Conservation (phyloP, 768 basidiomycete genomes). For the Holtermanniella nyarrowii region DNA sequence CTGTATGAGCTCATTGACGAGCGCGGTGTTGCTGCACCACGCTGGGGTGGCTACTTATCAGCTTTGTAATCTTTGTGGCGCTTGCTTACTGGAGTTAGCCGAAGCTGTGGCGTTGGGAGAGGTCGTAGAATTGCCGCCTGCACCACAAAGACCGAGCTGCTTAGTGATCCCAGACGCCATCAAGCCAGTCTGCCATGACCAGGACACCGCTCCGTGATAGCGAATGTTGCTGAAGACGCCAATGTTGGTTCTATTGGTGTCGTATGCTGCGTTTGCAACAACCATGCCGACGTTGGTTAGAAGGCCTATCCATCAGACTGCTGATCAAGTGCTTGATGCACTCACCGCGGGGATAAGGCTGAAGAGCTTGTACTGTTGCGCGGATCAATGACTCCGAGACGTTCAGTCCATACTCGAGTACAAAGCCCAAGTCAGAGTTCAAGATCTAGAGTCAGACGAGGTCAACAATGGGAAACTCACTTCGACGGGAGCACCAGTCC, state of each 20-base stretch:
- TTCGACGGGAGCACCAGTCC: conserved; percentile 44
- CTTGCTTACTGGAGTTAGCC: neutral
- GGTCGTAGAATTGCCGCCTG: neutral
- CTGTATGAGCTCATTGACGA: conserved; percentile 39
- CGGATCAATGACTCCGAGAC: conserved; percentile 41
- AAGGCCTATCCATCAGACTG: conserved; percentile 30
- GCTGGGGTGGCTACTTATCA: conserved; percentile 22
- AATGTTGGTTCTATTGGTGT: conserved; percentile 44
- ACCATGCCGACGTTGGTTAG: conserved; percentile 48
- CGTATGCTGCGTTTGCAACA: conserved; percentile 47
- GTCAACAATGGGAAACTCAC: conserved; percentile 19
- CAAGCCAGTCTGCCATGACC: conserved; percentile 46
- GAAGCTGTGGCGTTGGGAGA: neutral
- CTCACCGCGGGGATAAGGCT: conserved; percentile 46
- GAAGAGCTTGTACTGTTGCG: conserved; percentile 42
- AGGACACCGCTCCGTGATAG: conserved; percentile 24
- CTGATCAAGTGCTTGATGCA: neutral
- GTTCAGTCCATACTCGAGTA: conserved; percentile 43
- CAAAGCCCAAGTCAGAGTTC: conserved; percentile 46
- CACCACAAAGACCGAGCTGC: conserved; percentile 42
- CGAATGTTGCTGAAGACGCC: conserved; percentile 17
- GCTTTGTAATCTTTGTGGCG: no score
- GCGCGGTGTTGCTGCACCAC: conserved; percentile 43
- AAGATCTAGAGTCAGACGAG: conserved; percentile 27
- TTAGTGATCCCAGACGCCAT: conserved; percentile 46